Percentiles rank a stretch among this genome's conserved stretches.
Conservation (phyloP, 306 rosid species). For the Vigna reflexopilosa region DNA sequence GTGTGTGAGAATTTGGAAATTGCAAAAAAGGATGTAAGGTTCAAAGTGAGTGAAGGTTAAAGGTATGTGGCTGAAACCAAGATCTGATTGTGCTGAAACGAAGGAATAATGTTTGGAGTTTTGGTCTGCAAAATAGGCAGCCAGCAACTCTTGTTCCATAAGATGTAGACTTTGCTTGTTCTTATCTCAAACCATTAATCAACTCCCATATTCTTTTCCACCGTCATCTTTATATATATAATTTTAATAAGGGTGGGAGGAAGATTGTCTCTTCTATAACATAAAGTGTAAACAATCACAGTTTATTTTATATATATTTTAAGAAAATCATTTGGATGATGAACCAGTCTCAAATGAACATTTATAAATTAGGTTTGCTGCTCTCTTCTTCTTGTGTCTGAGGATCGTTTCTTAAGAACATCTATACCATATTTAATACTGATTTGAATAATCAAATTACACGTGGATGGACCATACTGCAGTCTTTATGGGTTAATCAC, state of each 20-base stretch:
- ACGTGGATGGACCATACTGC: conserved; percentile 33
- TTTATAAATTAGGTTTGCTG: not conserved
- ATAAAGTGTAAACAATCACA: conserved; percentile 36
- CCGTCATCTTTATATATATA: not conserved
- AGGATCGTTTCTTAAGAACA: conserved; percentile 8
- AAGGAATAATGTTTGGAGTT: conserved; percentile 45
- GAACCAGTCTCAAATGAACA: conserved; percentile 4
- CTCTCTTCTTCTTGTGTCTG: not conserved
- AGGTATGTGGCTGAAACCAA: conserved; percentile 33
- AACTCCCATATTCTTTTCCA: conserved; percentile 38
- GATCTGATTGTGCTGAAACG: conserved; percentile 39
- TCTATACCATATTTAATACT: not conserved
- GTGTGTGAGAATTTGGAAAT: conserved; percentile 45
- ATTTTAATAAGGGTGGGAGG: conserved; percentile 29
- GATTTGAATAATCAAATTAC: conserved; percentile 4
- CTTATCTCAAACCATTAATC: conserved; percentile 45
- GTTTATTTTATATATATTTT: not conserved
- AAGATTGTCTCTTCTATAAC: conserved; percentile 36
- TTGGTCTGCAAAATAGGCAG: conserved; percentile 22
- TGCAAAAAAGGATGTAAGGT: conserved; percentile 23
- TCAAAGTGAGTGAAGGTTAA: conserved; percentile 36
- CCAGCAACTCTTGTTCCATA: conserved; percentile 31
- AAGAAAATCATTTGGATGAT: conserved; percentile 5
- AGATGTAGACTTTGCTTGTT: conserved; percentile 29
- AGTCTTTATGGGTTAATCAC: conserved; percentile 24